Evolutionary conservation across 2,329 filamentous ascomycete genomes (phyloP).

Genomic region (Claviceps humidiphila): DNA sequence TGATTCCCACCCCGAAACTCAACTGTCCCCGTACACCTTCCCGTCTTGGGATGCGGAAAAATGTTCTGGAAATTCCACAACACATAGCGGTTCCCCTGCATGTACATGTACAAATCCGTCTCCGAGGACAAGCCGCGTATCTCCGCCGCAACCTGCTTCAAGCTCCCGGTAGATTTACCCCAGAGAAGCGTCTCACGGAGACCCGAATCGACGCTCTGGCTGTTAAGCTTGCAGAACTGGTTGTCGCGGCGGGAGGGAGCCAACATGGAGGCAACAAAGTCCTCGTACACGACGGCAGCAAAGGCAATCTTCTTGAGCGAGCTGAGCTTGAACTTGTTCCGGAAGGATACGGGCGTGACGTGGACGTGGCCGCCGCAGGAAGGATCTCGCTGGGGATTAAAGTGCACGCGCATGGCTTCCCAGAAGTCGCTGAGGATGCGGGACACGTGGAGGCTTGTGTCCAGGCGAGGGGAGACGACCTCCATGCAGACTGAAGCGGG

Average conservation of each 20-base stretch:
- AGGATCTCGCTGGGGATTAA: constrained; percentile 21
- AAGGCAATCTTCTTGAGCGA: constrained; percentile 25
- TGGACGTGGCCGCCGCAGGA: constrained; percentile 28
- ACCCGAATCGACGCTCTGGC: constrained; percentile 18
- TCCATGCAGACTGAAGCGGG: constrained; percentile 24
- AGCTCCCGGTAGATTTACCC: constrained; percentile 14
- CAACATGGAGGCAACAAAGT: constrained; percentile 20
- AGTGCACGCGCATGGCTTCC: constrained; percentile 29
- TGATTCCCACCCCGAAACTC: constrained; percentile 27
- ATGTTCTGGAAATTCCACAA: constrained; percentile 29
- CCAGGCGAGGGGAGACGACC: constrained; percentile 25
- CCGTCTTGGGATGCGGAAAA: constrained; percentile 23
- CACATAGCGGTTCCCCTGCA: constrained; percentile 26
- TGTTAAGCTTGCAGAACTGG: constrained; percentile 23
- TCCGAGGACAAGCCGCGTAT: constrained; percentile 15
- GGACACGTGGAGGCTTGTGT: constrained; percentile 20
- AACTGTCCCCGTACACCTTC: constrained; percentile 23
- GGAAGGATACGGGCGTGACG: constrained; percentile 21
- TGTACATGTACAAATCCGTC: constrained; percentile 22
- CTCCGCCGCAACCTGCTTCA: constrained; percentile 18
- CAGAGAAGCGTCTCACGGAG: constrained; percentile 15
- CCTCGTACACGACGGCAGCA: constrained; percentile 21
- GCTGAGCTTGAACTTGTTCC: constrained; percentile 22
- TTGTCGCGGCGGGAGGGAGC: constrained; percentile 21
- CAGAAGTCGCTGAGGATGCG: constrained; percentile 25